Evolutionary conservation across 169 alveolate species (phyloP).

Genomic region (Plasmodium knowlesi): DNA sequence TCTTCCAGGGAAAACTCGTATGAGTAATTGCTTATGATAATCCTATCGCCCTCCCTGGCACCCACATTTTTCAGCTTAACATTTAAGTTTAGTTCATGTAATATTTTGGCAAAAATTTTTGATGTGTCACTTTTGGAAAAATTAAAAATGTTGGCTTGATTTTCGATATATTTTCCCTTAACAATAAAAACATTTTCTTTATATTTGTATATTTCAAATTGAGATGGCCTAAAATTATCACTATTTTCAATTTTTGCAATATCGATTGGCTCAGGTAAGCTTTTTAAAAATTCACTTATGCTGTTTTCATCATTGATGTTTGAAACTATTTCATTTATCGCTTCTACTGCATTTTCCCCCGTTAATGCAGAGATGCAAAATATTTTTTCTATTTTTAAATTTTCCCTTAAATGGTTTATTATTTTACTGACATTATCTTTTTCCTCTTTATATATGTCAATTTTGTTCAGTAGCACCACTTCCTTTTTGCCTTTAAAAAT

Average conservation of each 20-base stretch:
- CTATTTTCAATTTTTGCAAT: constrained; percentile 77
- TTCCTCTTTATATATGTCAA: constrained; percentile 65
- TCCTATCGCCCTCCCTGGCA: constrained; percentile 70
- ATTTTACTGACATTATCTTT: neutral
- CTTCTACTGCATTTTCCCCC: constrained; percentile 65
- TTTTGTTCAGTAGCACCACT: constrained; percentile 76
- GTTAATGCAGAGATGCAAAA: constrained; percentile 70
- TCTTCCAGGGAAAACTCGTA: constrained; percentile 27
- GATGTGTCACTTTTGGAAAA: constrained; percentile 73
- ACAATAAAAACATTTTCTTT: constrained; percentile 78
- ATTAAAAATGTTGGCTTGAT: constrained; percentile 83
- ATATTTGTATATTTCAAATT: constrained; percentile 75
- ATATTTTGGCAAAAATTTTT: constrained; percentile 50
- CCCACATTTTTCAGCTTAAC: constrained; percentile 63
- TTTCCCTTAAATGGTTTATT: constrained; percentile 29
- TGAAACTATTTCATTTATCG: constrained; percentile 40
- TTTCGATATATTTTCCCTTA: constrained; percentile 78
- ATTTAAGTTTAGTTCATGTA: constrained; percentile 59
- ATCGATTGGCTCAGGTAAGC: constrained; percentile 49
- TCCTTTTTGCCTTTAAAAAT: constrained; percentile 30
- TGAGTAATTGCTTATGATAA: constrained; percentile 56
- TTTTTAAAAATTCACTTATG: constrained; percentile 28
- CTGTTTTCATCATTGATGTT: constrained; percentile 15
- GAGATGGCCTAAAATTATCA: constrained; percentile 77
- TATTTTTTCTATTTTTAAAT: constrained; percentile 33